A percentile compares a stretch with the other conserved stretches of the same genome.
phyloP scores from a whole-genome alignment of 202 grass and related monocot species.

The Zoysia matrella region DNA sequence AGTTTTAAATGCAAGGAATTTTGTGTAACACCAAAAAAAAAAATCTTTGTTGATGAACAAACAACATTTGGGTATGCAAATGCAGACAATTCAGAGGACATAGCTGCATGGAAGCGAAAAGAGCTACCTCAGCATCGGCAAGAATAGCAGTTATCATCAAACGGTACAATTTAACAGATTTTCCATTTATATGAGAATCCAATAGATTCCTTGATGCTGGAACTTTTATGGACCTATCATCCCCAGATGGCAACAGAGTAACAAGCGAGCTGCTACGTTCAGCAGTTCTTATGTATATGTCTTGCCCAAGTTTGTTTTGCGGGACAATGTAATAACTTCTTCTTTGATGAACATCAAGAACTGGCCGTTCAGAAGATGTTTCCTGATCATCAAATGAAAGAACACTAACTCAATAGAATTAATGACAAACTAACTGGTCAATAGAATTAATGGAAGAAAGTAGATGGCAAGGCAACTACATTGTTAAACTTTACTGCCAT shows the following conservation, averaged over 20 bases:
- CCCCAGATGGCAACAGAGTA: conserved; percentile 83
- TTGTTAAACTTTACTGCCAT: conserved; percentile 6
- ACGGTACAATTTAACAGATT: conserved; percentile 51
- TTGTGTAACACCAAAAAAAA: neutral
- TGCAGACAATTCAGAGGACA: conserved; percentile 21
- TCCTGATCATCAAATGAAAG: conserved; percentile 62
- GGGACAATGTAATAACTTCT: conserved; percentile 84
- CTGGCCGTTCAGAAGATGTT: conserved; percentile 58
- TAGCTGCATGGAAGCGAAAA: conserved; percentile 30
- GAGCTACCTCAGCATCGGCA: conserved; percentile 85
- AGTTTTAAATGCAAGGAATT: conserved; percentile 2
- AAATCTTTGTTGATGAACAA: conserved; percentile 29
- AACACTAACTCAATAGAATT: conserved; percentile 37
- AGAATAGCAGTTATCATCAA: conserved; percentile 89
- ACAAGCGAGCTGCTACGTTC: conserved; percentile 67
- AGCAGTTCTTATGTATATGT: conserved; percentile 77
- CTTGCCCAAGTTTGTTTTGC: conserved; percentile 94
- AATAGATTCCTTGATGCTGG: conserved; percentile 79
- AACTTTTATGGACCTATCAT: conserved; percentile 84
- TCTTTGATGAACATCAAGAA: conserved; percentile 88
- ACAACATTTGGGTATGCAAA: conserved; percentile 24
- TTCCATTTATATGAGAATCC: conserved; percentile 73
- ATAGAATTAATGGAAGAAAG: no score
- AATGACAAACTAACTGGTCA: conserved; percentile 16
- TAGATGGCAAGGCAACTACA: neutral